phyloP scores from a whole-genome alignment of 208 protist genomes.

The Trypanosoma boissoni region DNA sequence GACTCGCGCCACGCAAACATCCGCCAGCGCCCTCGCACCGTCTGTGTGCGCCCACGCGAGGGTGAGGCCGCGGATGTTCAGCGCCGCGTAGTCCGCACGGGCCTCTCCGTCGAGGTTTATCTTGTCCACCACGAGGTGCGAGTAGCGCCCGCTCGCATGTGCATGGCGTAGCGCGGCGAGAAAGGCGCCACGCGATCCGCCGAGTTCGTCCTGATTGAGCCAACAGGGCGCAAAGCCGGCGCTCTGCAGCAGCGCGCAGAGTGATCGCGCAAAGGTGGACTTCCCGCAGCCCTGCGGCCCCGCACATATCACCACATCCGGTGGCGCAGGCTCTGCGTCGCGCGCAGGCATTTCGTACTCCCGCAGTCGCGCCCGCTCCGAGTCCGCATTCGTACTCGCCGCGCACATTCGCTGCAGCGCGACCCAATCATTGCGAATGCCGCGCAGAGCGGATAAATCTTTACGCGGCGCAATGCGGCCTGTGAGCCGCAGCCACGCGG shows the following conservation, averaged over 20 bases:
- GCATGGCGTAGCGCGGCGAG: slow-evolving; percentile 44
- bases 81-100: slow-evolving; percentile 47
- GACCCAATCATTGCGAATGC: slow-evolving; percentile 59
- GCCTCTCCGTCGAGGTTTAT: slow-evolving; percentile 70
- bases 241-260: slow-evolving; percentile 60
- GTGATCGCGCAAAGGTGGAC: slow-evolving; percentile 64
- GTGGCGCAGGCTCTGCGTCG: neutral
- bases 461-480: slow-evolving; percentile 53
- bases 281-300: slow-evolving; percentile 86
- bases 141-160: slow-evolving; percentile 33
- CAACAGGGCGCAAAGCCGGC: slow-evolving; percentile 49
- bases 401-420: slow-evolving; percentile 46
- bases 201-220: slow-evolving; percentile 85
- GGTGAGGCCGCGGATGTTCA: slow-evolving; percentile 25
- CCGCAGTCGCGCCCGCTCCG: slow-evolving; percentile 1
- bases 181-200: slow-evolving; percentile 36
- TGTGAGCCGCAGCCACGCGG: slow-evolving; percentile 61
- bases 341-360: slow-evolving; percentile 7
- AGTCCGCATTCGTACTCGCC: neutral
- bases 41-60: slow-evolving; percentile 48
- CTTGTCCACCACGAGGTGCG: slow-evolving; percentile 81
- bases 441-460: slow-evolving; percentile 35
- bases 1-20: slow-evolving; percentile 62
- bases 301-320: slow-evolving; percentile 57
- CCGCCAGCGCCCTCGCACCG: slow-evolving; percentile 39